Evolutionary conservation across 2,329 filamentous ascomycete genomes (phyloP), one percentile per base, ranked within the genome.

Genomic region (Aspergillus nomiae): DNA sequence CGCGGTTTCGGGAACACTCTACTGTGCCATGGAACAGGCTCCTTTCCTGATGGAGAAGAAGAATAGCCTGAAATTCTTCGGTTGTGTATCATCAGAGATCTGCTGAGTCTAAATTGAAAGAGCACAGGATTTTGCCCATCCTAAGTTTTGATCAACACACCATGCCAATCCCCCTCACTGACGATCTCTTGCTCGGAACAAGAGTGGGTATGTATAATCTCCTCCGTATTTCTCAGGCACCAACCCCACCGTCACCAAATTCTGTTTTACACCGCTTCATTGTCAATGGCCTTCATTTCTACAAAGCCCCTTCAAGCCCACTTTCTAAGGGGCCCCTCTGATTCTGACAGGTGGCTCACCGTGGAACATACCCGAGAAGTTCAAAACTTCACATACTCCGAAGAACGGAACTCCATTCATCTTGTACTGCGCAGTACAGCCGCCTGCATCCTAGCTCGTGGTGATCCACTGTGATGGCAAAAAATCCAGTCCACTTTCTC

Each of bases 391-490:
- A 19, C 10, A 16, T 10, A 50, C 14, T 9, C 12, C 26, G 46
- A 26, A 30, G 26, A 14, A 50, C 19, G 45, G 30, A 46, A 34
- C 12, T 46, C 56, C 38, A 58, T 48, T 12, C 55, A 26, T 24
- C 12, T 36, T 50, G 38, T 26, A 24, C 21, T 24, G 21, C 21
- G 21, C 21, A 24, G 21, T 24, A 30, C 43, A 50, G 26, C 26
- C 26, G 26, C 26, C 26, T 4, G 28, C 30, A 30, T 8, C n/a
- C 14, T 38, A 41, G 32, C 48, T 26, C 11, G 14, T 19, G 8
- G 32, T 32, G 59, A 51, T 64, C 59, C 59, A 51, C 59, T 26
- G 19, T 36, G 46, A 61, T 64, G 56, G 59, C 59, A 41, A 61
- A 61, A 61, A 50, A 19, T 10, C 4, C 38, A 43, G 48, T 55